Percentiles rank a stretch among this genome's conserved stretches.
These are phyloP conservation scores for Trichoderma koningii DNA, from an alignment of 2,329 filamentous ascomycete species.

Conservation along the genomic window DNA sequence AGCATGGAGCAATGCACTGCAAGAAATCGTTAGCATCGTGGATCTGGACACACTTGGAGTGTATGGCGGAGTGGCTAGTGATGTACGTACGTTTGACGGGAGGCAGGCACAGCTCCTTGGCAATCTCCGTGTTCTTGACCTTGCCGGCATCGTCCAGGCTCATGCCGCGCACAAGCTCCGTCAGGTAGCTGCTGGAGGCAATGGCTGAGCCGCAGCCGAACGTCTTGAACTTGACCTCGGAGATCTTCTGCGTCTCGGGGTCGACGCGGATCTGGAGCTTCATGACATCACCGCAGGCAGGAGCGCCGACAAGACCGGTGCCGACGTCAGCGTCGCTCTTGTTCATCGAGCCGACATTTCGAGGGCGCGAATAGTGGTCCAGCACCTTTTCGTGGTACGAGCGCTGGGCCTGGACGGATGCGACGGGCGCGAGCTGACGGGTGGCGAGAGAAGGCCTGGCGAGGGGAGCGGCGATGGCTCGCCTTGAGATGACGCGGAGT, in stretches of 20 bases:
- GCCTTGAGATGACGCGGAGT: slow-evolving; percentile 47
- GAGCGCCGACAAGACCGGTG: slow-evolving; percentile 86
- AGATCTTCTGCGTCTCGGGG: slow-evolving; percentile 81
- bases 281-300: slow-evolving; percentile 89
- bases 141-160: slow-evolving; percentile 86
- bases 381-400: slow-evolving; percentile 58
- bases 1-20: slow-evolving; percentile 89
- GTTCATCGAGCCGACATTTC: slow-evolving; percentile 59
- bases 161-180: slow-evolving; percentile 94
- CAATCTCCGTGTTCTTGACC: slow-evolving; percentile 97
- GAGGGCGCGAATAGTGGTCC: slow-evolving; percentile 55
- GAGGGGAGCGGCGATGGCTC: slow-evolving; percentile 46
- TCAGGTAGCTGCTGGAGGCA: slow-evolving; percentile 91
- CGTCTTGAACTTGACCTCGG: slow-evolving; percentile 97
- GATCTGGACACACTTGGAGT: neutral
- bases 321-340: slow-evolving; percentile 83
- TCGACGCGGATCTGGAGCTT: slow-evolving; percentile 81
- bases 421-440: slow-evolving; percentile 47
- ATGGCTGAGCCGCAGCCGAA: slow-evolving; percentile 95
- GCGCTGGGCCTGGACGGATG: slow-evolving; percentile 46
- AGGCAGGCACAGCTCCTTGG: slow-evolving; percentile 88
- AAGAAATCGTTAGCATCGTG: slow-evolving; percentile 35
- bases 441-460: slow-evolving; percentile 39
- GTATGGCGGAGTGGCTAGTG: neutral
- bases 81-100: slow-evolving; percentile 76